A percentile compares a stretch with the other conserved stretches of the same genome.
These are phyloP conservation scores for Diversispora eburnea DNA, from an alignment of 192 early-diverging fungal genomes.

Conservation along the genomic window DNA sequence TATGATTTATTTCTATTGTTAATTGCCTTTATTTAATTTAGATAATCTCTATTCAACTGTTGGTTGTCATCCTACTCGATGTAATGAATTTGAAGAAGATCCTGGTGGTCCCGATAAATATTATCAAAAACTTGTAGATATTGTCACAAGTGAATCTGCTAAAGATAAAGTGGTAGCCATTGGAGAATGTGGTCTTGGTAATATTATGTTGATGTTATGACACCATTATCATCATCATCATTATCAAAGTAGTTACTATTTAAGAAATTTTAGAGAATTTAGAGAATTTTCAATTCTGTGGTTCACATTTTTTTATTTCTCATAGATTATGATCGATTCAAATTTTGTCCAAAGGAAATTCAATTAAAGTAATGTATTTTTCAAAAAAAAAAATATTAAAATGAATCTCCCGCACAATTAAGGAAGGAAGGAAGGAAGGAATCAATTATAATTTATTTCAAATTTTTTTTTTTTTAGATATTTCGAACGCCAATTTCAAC, in stretches of 20 bases:
- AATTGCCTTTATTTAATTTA: slow-evolving; percentile 10
- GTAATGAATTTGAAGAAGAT: slow-evolving; percentile 62
- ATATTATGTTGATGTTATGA: neutral
- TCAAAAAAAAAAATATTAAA: too few species aligned
- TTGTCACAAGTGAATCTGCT: slow-evolving; percentile 38
- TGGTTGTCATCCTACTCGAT: slow-evolving; percentile 84
- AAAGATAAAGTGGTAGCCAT: slow-evolving; percentile 75
- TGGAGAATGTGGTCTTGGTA: slow-evolving; percentile 88
- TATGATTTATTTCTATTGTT: too few species aligned
- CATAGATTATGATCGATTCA: slow-evolving; percentile 85
- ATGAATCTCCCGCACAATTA: too few species aligned
- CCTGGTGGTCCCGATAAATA: slow-evolving; percentile 61
- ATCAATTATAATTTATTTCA: too few species aligned
- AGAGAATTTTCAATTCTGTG: too few species aligned
- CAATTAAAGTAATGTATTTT: slow-evolving; percentile 51
- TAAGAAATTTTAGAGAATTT: too few species aligned
- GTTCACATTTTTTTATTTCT: neutral
- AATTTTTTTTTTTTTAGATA: slow-evolving; percentile 32
- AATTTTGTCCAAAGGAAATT: slow-evolving; percentile 73
- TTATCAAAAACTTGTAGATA: slow-evolving; percentile 47
- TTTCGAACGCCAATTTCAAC: slow-evolving; percentile 78
- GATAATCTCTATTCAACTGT: slow-evolving; percentile 66
- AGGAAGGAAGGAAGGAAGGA: too few species aligned
- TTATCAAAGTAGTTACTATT: too few species aligned
- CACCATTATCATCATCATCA: too few species aligned